Percentiles rank a stretch among this genome's conserved stretches.
These are phyloP conservation scores for Stentor roeselii DNA, from an alignment of 73 alveolate genomes.

Conservation along the genomic window DNA sequence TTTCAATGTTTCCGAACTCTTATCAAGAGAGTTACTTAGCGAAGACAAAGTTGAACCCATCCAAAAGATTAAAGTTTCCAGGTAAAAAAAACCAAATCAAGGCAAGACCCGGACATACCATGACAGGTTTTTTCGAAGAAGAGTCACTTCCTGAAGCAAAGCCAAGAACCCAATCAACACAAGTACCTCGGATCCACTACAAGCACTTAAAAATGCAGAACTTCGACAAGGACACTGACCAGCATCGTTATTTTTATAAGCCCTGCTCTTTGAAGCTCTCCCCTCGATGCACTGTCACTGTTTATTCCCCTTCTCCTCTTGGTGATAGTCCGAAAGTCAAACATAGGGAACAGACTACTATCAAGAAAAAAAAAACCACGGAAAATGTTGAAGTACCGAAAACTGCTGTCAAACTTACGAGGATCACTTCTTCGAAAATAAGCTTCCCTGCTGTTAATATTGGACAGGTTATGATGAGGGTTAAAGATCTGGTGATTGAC, in stretches of 20 bases:
- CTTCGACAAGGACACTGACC: too few relatives aligned
- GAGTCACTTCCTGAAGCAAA: not conserved
- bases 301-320: not conserved
- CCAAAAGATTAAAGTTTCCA: not conserved
- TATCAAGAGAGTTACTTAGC: not conserved
- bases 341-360: not conserved
- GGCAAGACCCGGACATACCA: not conserved
- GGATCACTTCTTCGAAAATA: not conserved
- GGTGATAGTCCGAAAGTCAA: not conserved
- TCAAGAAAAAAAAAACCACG: not conserved
- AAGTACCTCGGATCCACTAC: not conserved
- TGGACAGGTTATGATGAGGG: slow-evolving; percentile 1
- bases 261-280: not conserved
- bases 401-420: not conserved
- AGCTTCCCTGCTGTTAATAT: not conserved
- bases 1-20: not conserved
- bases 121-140: not conserved
- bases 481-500: not conserved
- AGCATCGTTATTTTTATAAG: not conserved
- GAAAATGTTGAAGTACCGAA: not conserved
- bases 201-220: not conserved
- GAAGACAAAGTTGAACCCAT: not conserved
- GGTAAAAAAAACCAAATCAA: not conserved
- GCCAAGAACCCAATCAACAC: not conserved
- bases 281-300: not conserved